A percentile compares a stretch with the other conserved stretches of the same genome.
Evolutionary conservation across 2,329 filamentous ascomycete species (phyloP).

Genomic region (Cytospora piceae): DNA sequence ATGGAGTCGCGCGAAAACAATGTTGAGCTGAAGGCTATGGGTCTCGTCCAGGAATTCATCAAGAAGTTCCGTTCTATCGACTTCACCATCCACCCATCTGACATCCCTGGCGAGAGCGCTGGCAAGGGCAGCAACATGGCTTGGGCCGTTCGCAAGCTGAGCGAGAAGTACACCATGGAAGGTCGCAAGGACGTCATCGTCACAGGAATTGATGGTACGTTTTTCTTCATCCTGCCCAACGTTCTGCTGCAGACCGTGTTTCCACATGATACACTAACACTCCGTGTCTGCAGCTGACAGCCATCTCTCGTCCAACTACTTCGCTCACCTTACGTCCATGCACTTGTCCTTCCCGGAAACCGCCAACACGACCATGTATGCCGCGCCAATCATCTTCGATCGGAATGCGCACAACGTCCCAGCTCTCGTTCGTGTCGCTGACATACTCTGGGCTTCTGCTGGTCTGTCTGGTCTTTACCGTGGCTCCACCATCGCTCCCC

Average conservation of each 20-base stretch:
- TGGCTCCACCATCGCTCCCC: slow-evolving; percentile 67
- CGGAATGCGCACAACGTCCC: slow-evolving; percentile 72
- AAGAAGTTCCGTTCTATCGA: slow-evolving; percentile 69
- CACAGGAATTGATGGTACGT: slow-evolving; percentile 73
- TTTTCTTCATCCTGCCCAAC: neutral
- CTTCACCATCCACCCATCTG: slow-evolving; percentile 68
- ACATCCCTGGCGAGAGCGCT: slow-evolving; percentile 68
- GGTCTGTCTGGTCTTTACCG: slow-evolving; percentile 71
- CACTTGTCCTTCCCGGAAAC: slow-evolving; percentile 64
- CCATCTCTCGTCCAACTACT: slow-evolving; percentile 71
- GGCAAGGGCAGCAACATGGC: slow-evolving; percentile 77
- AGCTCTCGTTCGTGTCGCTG: slow-evolving; percentile 70
- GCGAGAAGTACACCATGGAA: slow-evolving; percentile 59
- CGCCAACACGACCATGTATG: slow-evolving; percentile 66
- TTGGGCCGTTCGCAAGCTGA: slow-evolving; percentile 70
- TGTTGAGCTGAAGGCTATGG: slow-evolving; percentile 63
- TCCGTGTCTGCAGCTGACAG: slow-evolving; percentile 61
- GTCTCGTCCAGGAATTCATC: slow-evolving; percentile 64
- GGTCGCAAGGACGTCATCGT: slow-evolving; percentile 65
- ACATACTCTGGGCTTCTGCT: slow-evolving; percentile 72
- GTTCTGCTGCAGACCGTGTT: slow-evolving; percentile 11
- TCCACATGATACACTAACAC: slow-evolving; percentile 38
- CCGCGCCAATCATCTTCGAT: slow-evolving; percentile 74
- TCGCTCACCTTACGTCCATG: slow-evolving; percentile 65
- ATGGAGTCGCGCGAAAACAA: slow-evolving; percentile 72